Conservation (phyloP, 192 early-diverging fungal species). For the Coemansia sp. region DNA sequence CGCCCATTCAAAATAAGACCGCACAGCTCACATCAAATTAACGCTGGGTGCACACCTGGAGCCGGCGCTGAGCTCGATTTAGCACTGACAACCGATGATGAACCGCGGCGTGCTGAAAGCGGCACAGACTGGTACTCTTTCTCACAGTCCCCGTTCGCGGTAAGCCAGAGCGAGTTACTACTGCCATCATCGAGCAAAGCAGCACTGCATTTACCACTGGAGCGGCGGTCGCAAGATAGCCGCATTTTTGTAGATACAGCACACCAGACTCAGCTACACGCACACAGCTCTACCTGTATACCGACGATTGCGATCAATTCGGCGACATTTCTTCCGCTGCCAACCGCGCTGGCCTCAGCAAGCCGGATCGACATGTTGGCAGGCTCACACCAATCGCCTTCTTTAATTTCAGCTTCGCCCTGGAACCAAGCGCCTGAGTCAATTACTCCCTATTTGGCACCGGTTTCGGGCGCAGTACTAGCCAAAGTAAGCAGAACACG, state of each 20-base stretch:
- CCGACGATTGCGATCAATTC: neutral
- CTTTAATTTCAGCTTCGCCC: neutral
- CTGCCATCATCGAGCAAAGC: neutral
- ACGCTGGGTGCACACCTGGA: neutral
- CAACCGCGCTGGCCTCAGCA: slow-evolving; percentile 14
- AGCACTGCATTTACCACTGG: neutral
- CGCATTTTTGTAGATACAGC: neutral
- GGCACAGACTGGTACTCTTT: neutral
- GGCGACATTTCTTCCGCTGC: slow-evolving; percentile 3
- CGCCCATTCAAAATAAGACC: neutral
- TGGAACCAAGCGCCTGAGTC: neutral
- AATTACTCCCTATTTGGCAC: neutral
- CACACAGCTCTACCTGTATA: slow-evolving; percentile 1
- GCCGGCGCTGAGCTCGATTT: neutral
- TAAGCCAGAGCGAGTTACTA: neutral
- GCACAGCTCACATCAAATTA: neutral
- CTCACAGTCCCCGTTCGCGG: neutral
- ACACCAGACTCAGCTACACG: neutral
- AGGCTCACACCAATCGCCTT: neutral
- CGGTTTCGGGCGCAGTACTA: neutral
- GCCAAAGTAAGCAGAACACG: slow-evolving; percentile 3
- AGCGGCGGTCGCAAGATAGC: neutral
- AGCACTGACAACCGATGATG: neutral
- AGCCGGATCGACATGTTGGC: slow-evolving; percentile 12
- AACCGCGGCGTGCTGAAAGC: neutral